These are phyloP conservation scores for Phytophthora uliginosa DNA, from an alignment of 352 stramenopile species.

Conservation along the genomic window DNA sequence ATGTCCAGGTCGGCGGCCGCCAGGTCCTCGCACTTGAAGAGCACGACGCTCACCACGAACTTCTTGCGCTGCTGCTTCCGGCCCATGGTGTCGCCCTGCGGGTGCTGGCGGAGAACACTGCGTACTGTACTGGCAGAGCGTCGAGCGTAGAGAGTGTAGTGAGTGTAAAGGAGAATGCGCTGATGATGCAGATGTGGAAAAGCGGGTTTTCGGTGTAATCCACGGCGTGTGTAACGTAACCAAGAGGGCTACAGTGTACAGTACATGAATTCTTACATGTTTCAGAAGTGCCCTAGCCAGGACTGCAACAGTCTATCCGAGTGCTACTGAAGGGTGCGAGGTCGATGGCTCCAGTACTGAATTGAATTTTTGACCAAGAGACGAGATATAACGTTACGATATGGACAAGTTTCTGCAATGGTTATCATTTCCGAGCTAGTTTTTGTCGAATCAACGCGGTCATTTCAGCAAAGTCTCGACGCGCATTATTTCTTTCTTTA, in stretches of 20 bases:
- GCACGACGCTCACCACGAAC: constrained; percentile 62
- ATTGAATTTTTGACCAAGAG: no score
- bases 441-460: no score
- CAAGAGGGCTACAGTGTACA: constrained; percentile 19
- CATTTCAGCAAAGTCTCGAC: no score
- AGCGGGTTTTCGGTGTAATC: constrained; percentile 23
- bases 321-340: no score
- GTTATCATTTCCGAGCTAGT: no score
- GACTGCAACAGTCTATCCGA: no score
- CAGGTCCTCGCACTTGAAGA: constrained; percentile 75
- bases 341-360: no score
- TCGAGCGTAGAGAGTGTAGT: not conserved
- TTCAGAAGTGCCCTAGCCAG: no score
- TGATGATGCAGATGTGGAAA: constrained; percentile 32
- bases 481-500: no score
- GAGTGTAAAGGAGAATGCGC: not conserved
- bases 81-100: not conserved
- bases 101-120: not conserved
- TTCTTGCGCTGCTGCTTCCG: constrained; percentile 35
- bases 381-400: no score
- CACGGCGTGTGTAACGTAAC: constrained; percentile 21
- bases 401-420: no score
- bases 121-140: not conserved
- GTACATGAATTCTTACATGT: no score
- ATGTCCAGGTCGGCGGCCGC: constrained; percentile 57